Evolutionary conservation across 345 rosid genomes (phyloP).

Genomic region (Populus pruinosa): DNA sequence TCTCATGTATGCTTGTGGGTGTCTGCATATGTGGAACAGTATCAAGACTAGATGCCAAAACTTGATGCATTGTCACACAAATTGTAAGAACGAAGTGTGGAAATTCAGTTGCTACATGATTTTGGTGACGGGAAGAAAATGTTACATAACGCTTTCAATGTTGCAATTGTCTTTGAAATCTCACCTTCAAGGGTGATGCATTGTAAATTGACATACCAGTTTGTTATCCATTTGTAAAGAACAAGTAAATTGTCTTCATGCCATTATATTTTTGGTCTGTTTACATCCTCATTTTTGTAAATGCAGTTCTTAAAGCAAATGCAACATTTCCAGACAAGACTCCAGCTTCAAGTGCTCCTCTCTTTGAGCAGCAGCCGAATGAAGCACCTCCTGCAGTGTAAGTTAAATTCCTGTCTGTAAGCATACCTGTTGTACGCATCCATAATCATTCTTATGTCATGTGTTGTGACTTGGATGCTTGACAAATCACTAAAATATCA

Average conservation of each 20-base stretch:
- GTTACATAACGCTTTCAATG: not conserved
- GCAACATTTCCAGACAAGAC: constrained; percentile 68
- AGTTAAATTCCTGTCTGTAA: constrained; percentile 21
- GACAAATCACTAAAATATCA: not conserved
- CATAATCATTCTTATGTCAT: not conserved
- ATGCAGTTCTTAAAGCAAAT: constrained; percentile 81
- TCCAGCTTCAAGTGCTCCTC: constrained; percentile 55
- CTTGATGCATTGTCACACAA: not conserved
- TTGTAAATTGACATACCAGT: not conserved
- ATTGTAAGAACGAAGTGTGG: not conserved
- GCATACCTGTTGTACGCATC: not conserved
- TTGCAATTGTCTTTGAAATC: not conserved
- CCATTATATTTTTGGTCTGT: not conserved
- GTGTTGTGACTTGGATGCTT: not conserved
- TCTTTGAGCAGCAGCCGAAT: constrained; percentile 62
- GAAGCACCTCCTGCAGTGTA: constrained; percentile 69
- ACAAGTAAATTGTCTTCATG: not conserved
- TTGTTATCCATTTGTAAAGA: not conserved
- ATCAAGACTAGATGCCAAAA: not conserved
- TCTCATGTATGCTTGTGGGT: not conserved
- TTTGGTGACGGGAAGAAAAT: not conserved
- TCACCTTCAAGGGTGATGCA: not conserved
- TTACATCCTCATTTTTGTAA: not conserved
- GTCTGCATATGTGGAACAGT: not conserved
- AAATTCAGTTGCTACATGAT: not conserved